Percentiles rank a stretch among this genome's conserved stretches.
phyloP scores from a whole-genome alignment of 2,329 filamentous ascomycete species.

The Penicillium sp. region DNA sequence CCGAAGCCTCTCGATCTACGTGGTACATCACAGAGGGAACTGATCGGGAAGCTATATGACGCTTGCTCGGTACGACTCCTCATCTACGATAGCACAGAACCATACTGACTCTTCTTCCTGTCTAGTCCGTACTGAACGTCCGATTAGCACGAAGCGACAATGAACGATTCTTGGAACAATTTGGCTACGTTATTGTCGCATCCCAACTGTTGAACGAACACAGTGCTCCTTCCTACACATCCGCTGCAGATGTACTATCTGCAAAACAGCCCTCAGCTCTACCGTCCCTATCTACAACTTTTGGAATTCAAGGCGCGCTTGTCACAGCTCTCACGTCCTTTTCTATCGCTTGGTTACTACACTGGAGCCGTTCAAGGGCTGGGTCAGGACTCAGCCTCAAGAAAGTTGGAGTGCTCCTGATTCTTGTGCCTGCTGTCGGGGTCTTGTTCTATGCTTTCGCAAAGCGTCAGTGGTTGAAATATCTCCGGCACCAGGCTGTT shows the following conservation, averaged over 20 bases:
- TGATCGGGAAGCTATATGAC: constrained; percentile 44
- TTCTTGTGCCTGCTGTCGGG: constrained; percentile 53
- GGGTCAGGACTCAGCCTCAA: constrained; percentile 40
- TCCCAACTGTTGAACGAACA: constrained; percentile 78
- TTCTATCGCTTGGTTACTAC: constrained; percentile 63
- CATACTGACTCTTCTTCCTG: constrained; percentile 9
- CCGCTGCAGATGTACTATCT: constrained; percentile 35
- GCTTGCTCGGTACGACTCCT: constrained; percentile 46
- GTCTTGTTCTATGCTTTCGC: constrained; percentile 68
- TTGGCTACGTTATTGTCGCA: constrained; percentile 88
- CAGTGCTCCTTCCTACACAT: constrained; percentile 42
- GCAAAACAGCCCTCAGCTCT: constrained; percentile 31
- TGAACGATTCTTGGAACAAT: constrained; percentile 82
- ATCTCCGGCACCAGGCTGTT: constrained; percentile 71
- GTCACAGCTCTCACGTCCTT: constrained; percentile 64
- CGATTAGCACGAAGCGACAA: constrained; percentile 73
- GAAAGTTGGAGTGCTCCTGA: constrained; percentile 40
- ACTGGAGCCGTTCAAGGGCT: constrained; percentile 65
- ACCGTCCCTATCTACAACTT: constrained; percentile 42
- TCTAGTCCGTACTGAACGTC: constrained; percentile 35
- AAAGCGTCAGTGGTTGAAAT: constrained; percentile 76
- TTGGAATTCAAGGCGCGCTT: constrained; percentile 64
- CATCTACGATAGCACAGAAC: neutral
- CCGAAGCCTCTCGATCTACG: constrained; percentile 47
- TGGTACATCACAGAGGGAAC: constrained; percentile 29